Evolutionary conservation across 2,329 filamentous ascomycete genomes (phyloP).

Genomic region (Fusarium sp.): DNA sequence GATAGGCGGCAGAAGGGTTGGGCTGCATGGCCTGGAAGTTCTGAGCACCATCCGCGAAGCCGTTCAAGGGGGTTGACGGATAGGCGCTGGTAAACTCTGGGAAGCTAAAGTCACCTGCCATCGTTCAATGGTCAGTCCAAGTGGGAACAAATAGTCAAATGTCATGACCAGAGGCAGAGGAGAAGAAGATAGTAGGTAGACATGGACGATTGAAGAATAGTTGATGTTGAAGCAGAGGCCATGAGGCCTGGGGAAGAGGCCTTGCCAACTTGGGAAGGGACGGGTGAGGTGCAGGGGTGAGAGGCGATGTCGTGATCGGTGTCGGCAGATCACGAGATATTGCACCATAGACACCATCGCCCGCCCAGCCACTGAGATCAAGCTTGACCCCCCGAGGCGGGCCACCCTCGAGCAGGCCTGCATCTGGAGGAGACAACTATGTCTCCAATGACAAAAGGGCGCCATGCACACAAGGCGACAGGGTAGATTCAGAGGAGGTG

Average conservation of each 20-base stretch:
- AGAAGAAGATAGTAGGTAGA: constrained; percentile 30
- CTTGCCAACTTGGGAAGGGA: constrained; percentile 45
- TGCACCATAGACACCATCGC: constrained; percentile 67
- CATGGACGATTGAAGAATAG: constrained; percentile 35
- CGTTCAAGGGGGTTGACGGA: constrained; percentile 61
- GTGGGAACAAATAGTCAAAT: constrained; percentile 29
- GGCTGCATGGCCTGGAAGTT: constrained; percentile 67
- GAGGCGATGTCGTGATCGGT: constrained; percentile 44
- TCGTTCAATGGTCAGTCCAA: constrained; percentile 50
- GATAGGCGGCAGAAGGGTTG: constrained; percentile 60
- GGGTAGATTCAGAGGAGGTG: constrained; percentile 31
- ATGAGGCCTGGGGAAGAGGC: constrained; percentile 37
- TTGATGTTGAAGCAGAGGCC: constrained; percentile 35
- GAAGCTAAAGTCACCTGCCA: constrained; percentile 70
- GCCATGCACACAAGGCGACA: constrained; percentile 30
- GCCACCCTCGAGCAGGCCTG: constrained; percentile 40
- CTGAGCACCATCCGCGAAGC: constrained; percentile 50
- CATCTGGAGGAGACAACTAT: constrained; percentile 38
- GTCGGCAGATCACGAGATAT: constrained; percentile 68
- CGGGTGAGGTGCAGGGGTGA: constrained; percentile 37
- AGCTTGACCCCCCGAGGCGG: constrained; percentile 24
- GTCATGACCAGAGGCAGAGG: constrained; percentile 36
- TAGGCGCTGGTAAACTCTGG: constrained; percentile 66
- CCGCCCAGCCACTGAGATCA: constrained; percentile 48
- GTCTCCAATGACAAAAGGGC: constrained; percentile 33